Conservation (phyloP, 1,139 yeast genomes). For the Ogataea hybrid region DNA sequence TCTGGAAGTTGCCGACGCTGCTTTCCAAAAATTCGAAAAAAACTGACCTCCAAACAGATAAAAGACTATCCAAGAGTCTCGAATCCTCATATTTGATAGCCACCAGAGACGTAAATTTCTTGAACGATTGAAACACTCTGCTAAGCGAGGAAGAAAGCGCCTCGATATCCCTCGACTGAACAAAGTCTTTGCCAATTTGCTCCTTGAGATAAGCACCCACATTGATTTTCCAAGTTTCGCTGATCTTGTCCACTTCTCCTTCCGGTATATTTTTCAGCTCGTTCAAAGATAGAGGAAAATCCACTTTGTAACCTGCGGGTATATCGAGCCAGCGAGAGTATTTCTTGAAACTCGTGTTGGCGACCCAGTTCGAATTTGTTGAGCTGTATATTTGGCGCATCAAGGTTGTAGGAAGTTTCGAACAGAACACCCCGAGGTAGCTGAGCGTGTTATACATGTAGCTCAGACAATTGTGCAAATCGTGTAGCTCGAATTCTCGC, state of each 20-base stretch:
- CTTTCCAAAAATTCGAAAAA: constrained; percentile 16
- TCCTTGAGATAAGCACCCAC: constrained; percentile 13
- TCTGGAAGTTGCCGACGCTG: constrained; percentile 18
- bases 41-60: constrained; percentile 21
- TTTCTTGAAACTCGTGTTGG: constrained; percentile 22
- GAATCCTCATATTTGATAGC: constrained; percentile 16
- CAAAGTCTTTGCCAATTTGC: constrained; percentile 5
- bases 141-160: constrained; percentile 20
- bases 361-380: constrained; percentile 23
- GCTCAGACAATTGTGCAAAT: constrained; percentile 24
- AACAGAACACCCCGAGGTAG: constrained; percentile 20
- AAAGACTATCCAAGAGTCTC: constrained; percentile 16
- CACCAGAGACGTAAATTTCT: constrained; percentile 30
- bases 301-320: constrained; percentile 12
- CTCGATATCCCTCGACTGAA: constrained; percentile 10
- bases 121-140: constrained; percentile 26
- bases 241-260: constrained; percentile 6
- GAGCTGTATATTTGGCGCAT: constrained; percentile 22
- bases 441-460: constrained; percentile 30
- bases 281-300: constrained; percentile 17
- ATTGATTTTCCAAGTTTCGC: constrained; percentile 22
- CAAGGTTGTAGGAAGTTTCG: constrained; percentile 22
- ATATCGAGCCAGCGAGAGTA: constrained; percentile 29
- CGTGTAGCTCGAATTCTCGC: constrained; percentile 3
- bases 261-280: constrained; percentile 15